Evolutionary conservation across 768 basidiomycete species (phyloP), one percentile per base, ranked within the genome.

Genomic region (Gymnopilus dilepis): DNA sequence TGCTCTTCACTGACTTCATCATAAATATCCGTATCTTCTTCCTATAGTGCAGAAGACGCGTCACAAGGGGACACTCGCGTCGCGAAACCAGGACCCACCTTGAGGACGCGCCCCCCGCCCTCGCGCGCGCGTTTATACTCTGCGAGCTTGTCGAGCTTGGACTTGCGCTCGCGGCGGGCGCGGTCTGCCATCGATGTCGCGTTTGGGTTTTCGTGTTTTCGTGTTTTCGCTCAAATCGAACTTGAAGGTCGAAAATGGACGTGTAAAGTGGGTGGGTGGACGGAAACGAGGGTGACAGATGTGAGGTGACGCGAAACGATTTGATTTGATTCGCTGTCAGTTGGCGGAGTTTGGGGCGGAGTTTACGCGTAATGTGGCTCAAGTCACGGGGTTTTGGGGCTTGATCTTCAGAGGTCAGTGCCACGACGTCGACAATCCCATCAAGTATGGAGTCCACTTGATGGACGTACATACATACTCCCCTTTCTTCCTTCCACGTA

Each of bases 1-100:
- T 95, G 89, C 9, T 92, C 92, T 58, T 97, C 96, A 0, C 89
- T 84, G 15, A 99, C 91, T 68, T 93, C 91, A 67, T 97, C 95
- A 70, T 96, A 99, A 12, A 99, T 78, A 15, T 82, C 79, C 17
- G 78, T 82, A 38, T 94, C 91, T 33, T 90, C 79, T 59, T 82
- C 80, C 77, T 84, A 52, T 11, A 37, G 34, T 11, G n/a, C 9
- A 37, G 15, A 37, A 37, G 24, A 62, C 58, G 59, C 59, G 54
- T 56, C 50, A 15, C 22, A 21, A 45, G 55, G 24, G 28, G 30
- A 45, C 55, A 47, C 6, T 40, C 43, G 37, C 42, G 51, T 56
- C n/a, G n/a, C n/a, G n/a, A 31, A 50, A n/a, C 3, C 26, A 59
- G 60, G 7, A 63, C 78, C 57, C 65, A 86, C 89, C 83, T 89